These are phyloP conservation scores for Fraxinus dipetala DNA, from an alignment of 305 asterid genomes.

Conservation along the genomic window DNA sequence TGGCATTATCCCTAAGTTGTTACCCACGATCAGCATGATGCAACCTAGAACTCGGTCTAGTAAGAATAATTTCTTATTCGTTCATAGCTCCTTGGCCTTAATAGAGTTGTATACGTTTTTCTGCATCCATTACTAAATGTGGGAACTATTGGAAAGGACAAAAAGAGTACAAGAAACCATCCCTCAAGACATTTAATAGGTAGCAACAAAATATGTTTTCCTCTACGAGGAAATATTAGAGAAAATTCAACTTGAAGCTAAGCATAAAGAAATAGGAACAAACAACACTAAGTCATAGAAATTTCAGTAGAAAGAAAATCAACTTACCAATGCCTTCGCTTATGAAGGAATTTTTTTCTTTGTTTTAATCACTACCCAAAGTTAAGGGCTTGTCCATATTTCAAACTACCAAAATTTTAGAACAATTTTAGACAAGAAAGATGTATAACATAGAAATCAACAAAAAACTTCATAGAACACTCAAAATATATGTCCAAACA, in stretches of 20 bases:
- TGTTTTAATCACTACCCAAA: conserved; percentile 3
- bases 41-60: neutral
- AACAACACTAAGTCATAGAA: conserved; percentile 21
- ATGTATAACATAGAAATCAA: conserved; percentile 22
- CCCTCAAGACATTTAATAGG: neutral
- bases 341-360: conserved; percentile 10
- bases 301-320: conserved; percentile 18
- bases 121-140: neutral
- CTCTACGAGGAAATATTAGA: neutral
- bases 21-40: neutral
- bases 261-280: neutral
- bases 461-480: conserved; percentile 9
- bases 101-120: neutral
- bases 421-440: neutral
- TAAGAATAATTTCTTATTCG: neutral
- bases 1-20: neutral
- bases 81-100: neutral
- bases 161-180: neutral
- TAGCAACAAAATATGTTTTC: neutral
- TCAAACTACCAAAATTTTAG: neutral
- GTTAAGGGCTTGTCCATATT: neutral
- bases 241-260: neutral
- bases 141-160: neutral
- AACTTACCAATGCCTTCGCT: neutral
- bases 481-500: neutral